Base-by-base conservation (phyloP, 768 basidiomycete genomes). In the Pleurotus giganteus region DNA sequence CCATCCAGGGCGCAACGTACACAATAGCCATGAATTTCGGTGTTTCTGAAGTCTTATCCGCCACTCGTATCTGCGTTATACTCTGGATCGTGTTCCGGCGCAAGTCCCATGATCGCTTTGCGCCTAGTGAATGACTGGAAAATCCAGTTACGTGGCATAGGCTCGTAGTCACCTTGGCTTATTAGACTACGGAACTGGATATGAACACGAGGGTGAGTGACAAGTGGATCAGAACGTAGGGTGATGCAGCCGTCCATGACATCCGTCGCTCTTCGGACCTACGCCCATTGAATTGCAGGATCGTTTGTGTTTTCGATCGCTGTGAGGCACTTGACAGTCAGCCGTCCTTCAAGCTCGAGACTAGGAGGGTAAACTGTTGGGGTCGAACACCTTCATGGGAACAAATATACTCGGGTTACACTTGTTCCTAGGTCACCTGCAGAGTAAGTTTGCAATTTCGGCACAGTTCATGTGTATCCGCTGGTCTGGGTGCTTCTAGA, bases 371-470 rank as follows among this genome's bases (percentile, higher is more conserved):
- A 24, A 45, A 24, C 11, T 36, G 49, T 26, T 50, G 34, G 49
- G 49, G 49, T 36, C n/a, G 21, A 50, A 23, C n/a, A 12, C 13
- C 3, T 28, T 26, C 31, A 50, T 24, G 34, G 49, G 9, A 50
- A 36, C 24, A 50, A 34, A 24, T 36, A 37, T 23, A 13, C 34
- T 32, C 31, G 13, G 49, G 34, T 11, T 36, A 7, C 3, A 4
- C 19, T 31, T 27, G 49, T 50, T 50, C 49, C 32, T 50, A 50
- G 34, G 29, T 21, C 49, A 34, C 19, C 49, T 50, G 19, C 49
- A 32, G 49, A 50, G 49, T 34, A 50, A 50, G 49, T 24, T 50
- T 50, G 49, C 31, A 50, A 50, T 21, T 36, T 50, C 49, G 49
- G 49, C 47, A n/a, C 28, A 49, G 24, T 23, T n/a, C 17, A 15